Evolutionary conservation across 2,329 filamentous ascomycete genomes (phyloP).

Genomic region (Trichoderma sp.): DNA sequence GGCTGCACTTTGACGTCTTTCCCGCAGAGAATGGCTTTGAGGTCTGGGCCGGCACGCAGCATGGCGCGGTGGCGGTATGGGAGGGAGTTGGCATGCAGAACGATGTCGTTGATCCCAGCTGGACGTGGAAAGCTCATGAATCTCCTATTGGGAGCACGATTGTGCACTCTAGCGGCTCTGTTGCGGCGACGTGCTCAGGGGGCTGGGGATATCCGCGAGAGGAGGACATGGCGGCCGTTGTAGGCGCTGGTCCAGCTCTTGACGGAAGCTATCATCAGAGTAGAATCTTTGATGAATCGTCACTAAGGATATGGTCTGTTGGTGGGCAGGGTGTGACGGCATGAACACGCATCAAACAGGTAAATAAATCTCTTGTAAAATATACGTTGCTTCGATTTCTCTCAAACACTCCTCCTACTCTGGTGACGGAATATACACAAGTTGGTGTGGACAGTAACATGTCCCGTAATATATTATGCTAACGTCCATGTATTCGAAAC

Average conservation of each 20-base stretch:
- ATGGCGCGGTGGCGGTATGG: slow-evolving; percentile 57
- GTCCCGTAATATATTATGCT: not conserved
- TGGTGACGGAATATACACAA: not conserved
- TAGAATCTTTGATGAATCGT: slow-evolving; percentile 24
- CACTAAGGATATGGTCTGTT: slow-evolving; percentile 26
- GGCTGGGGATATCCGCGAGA: slow-evolving; percentile 42
- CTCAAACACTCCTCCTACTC: not conserved
- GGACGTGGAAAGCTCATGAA: slow-evolving; percentile 49
- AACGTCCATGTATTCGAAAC: not conserved
- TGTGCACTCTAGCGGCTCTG: slow-evolving; percentile 53
- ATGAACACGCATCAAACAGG: not conserved
- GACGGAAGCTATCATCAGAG: not conserved
- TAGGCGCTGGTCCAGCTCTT: not conserved
- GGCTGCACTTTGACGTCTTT: slow-evolving; percentile 55
- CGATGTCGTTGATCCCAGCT: slow-evolving; percentile 44
- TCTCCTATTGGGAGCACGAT: slow-evolving; percentile 49
- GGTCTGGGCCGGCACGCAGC: slow-evolving; percentile 58
- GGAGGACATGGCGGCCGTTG: slow-evolving; percentile 1
- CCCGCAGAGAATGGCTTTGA: slow-evolving; percentile 47
- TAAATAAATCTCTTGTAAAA: not conserved
- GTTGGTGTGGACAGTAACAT: not conserved
- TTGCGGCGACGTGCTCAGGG: slow-evolving; percentile 55
- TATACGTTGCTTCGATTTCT: not conserved
- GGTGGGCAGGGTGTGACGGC: not conserved
- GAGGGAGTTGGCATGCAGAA: slow-evolving; percentile 50